Percentiles rank a stretch among this genome's conserved stretches.
These are phyloP conservation scores for Penicillium macrosclerotiorum DNA, from an alignment of 495 filamentous ascomycete genomes.

Conservation along the genomic window DNA sequence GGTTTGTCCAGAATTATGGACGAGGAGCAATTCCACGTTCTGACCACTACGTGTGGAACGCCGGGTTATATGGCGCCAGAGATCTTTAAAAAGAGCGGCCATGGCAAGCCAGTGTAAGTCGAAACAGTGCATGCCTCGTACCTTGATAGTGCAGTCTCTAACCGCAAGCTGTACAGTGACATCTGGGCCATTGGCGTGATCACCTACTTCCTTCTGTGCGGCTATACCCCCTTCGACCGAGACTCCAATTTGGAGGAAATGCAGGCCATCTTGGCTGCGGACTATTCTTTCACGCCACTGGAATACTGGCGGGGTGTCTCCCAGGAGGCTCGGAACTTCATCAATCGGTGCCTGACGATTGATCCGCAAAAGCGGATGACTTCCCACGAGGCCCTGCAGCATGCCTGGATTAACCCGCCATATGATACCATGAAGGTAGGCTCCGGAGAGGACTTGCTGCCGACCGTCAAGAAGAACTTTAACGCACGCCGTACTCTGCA, in stretches of 20 bases:
- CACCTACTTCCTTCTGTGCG: slow-evolving; percentile 95
- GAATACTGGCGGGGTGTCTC: slow-evolving; percentile 97
- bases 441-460: slow-evolving; percentile 73
- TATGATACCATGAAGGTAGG: slow-evolving; percentile 32
- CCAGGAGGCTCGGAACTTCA: slow-evolving; percentile 84
- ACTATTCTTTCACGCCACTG: slow-evolving; percentile 92
- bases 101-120: slow-evolving; percentile 74
- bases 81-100: slow-evolving; percentile 76
- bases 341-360: slow-evolving; percentile 82
- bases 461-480: slow-evolving; percentile 98
- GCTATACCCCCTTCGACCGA: slow-evolving; percentile 97
- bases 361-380: slow-evolving; percentile 85
- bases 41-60: slow-evolving; percentile 96
- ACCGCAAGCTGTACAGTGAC: slow-evolving; percentile 48
- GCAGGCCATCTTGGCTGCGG: slow-evolving; percentile 95
- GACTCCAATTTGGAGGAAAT: slow-evolving; percentile 98
- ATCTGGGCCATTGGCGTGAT: slow-evolving; percentile 82
- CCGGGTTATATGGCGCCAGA: slow-evolving; percentile 94
- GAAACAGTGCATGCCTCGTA: not conserved
- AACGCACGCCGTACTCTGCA: slow-evolving; percentile 92
- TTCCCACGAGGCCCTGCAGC: slow-evolving; percentile 87
- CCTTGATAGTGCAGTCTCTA: not conserved
- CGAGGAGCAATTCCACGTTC: slow-evolving; percentile 96
- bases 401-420: slow-evolving; percentile 77
- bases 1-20: slow-evolving; percentile 96